Evolutionary conservation across 495 filamentous ascomycete species (phyloP), one percentile per base, ranked within the genome.

Genomic region (Trichoderma erinaceum): DNA sequence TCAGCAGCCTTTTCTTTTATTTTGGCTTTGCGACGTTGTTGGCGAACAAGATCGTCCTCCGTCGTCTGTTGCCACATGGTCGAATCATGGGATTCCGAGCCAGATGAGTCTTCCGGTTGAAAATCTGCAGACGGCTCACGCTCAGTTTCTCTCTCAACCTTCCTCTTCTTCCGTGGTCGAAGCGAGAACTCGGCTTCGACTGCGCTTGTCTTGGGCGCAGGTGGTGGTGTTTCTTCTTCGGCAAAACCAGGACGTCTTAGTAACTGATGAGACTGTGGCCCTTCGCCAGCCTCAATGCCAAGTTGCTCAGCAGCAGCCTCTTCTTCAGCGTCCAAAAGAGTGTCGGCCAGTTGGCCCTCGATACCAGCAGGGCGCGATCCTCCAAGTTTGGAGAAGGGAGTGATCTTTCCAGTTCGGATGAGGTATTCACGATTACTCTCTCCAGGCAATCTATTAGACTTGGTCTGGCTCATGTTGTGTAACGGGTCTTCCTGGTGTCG

Each of bases 361-460:
- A 84, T 79, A 1, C 84, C 86, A 48, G 81, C 80, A 16, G 80
- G 79, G 23, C 79, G 76, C 27, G 81, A 79, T 41, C 81, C 82
- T 56, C 83, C 82, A 72, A 93, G 83, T 65, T 87, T 88, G 3
- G 93, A 89, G 68, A 99, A 98, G 0, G 95, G 95, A 0, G 95
- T 99, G 71, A 99, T 99, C 77, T 98, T 97, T 66, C 95, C 95
- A 0, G 94, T 99, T 7, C 95, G 86, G 43, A 99, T 93, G 64
- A 99, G 84, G 75, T 92, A 98, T 38, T 96, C 92, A 63, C 93
- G 85, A 65, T 90, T 87, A 16, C 84, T 92, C 78, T 98, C 95
- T 71, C 89, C 88, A 18, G 90, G 87, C 68, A 93, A 75, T 66
- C 84, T 86, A 15, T 76, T 72, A 23, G 74, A 76, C 21, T 74